Evolutionary conservation across 345 rosid genomes (phyloP), one percentile per base, ranked within the genome.

Genomic region (Lepidium aucheri): DNA sequence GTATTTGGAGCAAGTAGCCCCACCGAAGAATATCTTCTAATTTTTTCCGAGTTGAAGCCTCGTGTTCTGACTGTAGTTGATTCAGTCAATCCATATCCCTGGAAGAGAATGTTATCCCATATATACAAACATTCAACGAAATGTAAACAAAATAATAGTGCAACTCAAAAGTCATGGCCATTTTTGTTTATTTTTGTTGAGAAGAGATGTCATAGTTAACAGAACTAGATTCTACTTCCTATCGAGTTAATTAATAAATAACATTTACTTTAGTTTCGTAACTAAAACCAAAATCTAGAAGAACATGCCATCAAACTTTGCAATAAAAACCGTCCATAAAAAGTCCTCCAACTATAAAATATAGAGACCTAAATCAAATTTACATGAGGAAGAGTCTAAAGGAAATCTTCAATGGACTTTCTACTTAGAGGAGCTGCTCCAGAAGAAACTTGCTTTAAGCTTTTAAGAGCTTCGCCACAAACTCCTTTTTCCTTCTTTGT

Each of bases 31-130:
- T 89, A 78, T 51, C 77, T 85, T 26, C 12, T 40, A 44, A 41
- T 60, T 45, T 66, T 44, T 66, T 75, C 36, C 2, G 82, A 68
- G 69, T 89, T 89, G 70, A 83, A 80, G 16, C 95, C 92, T 2
- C 93, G 90, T 53, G 95, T 85, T 49, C 92, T 96, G 16, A 89
- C 91, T 33, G 95, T 95, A 1, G 90, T 82, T 9, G 91, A 80
- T 68, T 92, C 96, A 1, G 98, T 85, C 92, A 89, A 70, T 28
- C 96, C 98, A 78, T 89, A 89, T 28, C 98, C 98, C 98, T 92
- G 63, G 8, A 68, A 50, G 59, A 60, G 20, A 44, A 54, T 4
- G 3, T 13, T 35, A 59, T n/a, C 11, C 62, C 43, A 43, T 7
- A 17, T 0, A 43, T n/a, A 12, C 0, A 18, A n/a, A 42, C 46